These are phyloP conservation scores for Petrea volubilis DNA, from an alignment of 257 asterid genomes.

Conservation along the genomic window DNA sequence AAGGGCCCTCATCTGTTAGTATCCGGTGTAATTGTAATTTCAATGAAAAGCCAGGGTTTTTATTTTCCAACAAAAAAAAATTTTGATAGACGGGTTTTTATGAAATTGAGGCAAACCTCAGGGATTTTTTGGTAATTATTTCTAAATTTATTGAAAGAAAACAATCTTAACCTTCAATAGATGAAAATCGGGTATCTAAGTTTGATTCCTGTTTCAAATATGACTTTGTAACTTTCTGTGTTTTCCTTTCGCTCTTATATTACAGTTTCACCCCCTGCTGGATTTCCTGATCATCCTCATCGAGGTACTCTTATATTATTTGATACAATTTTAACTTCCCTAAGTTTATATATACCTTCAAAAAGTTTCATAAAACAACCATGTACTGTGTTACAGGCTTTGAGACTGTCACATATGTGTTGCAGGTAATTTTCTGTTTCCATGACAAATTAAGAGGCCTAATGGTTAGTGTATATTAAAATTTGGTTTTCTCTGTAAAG, in stretches of 20 bases:
- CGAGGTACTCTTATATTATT: slow-evolving; percentile 54
- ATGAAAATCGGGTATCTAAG: not conserved
- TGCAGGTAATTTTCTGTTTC: slow-evolving; percentile 45
- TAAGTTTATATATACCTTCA: not conserved
- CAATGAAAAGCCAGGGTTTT: too few relatives aligned
- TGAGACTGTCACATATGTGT: slow-evolving; percentile 89
- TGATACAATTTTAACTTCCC: not conserved
- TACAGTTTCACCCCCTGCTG: slow-evolving; percentile 91
- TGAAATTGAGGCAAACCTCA: too few relatives aligned
- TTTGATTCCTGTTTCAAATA: not conserved
- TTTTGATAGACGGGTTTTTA: too few relatives aligned
- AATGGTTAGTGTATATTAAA: not conserved
- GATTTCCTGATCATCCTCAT: slow-evolving; percentile 98
- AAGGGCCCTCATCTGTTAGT: too few relatives aligned
- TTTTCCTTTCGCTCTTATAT: not conserved
- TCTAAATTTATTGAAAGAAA: not conserved
- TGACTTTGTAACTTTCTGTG: not conserved
- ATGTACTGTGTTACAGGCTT: slow-evolving; percentile 50
- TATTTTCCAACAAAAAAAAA: too few relatives aligned
- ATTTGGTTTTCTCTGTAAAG: slow-evolving; percentile 31
- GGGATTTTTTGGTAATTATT: too few relatives aligned
- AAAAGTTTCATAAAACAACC: not conserved
- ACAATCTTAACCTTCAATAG: not conserved
- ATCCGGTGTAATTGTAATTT: too few relatives aligned
- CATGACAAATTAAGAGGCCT: not conserved